These are phyloP conservation scores for Calamus simplicifolius DNA, from an alignment of 176 grass and related monocot species.

Conservation along the genomic window DNA sequence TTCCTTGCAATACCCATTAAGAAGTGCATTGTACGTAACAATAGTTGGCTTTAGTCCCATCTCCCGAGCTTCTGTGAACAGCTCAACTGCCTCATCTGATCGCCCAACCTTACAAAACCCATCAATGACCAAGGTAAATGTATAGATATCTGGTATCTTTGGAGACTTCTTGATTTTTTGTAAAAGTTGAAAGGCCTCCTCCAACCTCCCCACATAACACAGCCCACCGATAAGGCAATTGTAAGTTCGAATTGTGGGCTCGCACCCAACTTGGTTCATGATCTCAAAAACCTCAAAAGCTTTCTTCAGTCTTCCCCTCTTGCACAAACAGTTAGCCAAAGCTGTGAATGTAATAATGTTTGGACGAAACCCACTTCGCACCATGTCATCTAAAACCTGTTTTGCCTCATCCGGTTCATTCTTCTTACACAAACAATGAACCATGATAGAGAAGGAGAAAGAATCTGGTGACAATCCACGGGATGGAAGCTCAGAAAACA, in stretches of 20 bases:
- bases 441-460: conserved; percentile 44
- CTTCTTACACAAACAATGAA: conserved; percentile 66
- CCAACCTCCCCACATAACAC: conserved; percentile 80
- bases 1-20: conserved; percentile 80
- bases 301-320: conserved; percentile 49
- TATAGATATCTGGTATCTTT: conserved; percentile 58
- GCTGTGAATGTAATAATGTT: conserved; percentile 39
- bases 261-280: conserved; percentile 45
- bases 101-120: conserved; percentile 76
- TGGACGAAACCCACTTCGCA: conserved; percentile 44
- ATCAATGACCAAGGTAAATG: conserved; percentile 64
- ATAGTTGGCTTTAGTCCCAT: conserved; percentile 44
- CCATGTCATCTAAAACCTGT: conserved; percentile 50
- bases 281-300: conserved; percentile 60
- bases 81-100: conserved; percentile 43
- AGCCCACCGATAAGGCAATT: conserved; percentile 66
- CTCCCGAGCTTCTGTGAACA: conserved; percentile 42
- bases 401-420: conserved; percentile 56
- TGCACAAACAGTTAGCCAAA: conserved; percentile 67
- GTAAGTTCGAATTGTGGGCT: conserved; percentile 65
- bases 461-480: conserved; percentile 33
- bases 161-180: conserved; percentile 56
- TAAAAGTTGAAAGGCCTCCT: conserved; percentile 62
- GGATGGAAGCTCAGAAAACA: conserved; percentile 48
- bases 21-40: conserved; percentile 74